Base-by-base conservation (phyloP, 179 eudicot species). In the Actinidia polygama region DNA sequence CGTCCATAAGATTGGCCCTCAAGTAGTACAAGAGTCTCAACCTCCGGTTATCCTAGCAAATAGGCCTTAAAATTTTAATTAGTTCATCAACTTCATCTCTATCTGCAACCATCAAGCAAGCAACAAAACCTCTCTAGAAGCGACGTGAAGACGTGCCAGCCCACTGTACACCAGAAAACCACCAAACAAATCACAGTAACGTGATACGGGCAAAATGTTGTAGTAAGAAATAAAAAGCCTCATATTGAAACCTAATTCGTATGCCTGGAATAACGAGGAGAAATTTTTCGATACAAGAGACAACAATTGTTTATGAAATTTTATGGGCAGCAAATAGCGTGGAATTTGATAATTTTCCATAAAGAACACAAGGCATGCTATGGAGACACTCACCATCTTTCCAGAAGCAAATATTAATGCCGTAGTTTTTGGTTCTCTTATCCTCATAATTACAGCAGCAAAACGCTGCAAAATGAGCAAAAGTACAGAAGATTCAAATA, bases 371-470 rank as follows among this genome's bases (percentile, higher is more conserved):
- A 1, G 2, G n/a, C 51, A 40, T n/a, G 63, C 14, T 30, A 16
- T 36, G 66, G 3, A 82, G 59, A 47, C 16, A 80, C 92, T 86
- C 84, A 91, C 98, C 97, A 94, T 93, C 88, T 94, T 94, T 21
- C 98, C 97, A 18, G 98, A 94, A 75, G 98, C 98, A 89, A 94
- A 94, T 53, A 94, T 94, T 57, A 94, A 80, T 7, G 97, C 94
- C 46, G 97, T 94, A 0, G 98, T 94, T 89, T 94, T 94, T 83
- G 98, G 98, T 67, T 94, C 97, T 78, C 98, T 90, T 50, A 93
- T 93, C 86, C 98, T 84, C 97, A 94, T 94, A 62, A 94, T 94
- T 12, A 94, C 97, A 24, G 98, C 98, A 87, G 97, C 98, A 88
- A 94, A 94, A 89, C 98, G 98, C 98, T 92, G 82, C 11, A 78